These are phyloP conservation scores for Aspergillus sclerotialis DNA, from an alignment of 2,329 filamentous ascomycete species.

Conservation along the genomic window DNA sequence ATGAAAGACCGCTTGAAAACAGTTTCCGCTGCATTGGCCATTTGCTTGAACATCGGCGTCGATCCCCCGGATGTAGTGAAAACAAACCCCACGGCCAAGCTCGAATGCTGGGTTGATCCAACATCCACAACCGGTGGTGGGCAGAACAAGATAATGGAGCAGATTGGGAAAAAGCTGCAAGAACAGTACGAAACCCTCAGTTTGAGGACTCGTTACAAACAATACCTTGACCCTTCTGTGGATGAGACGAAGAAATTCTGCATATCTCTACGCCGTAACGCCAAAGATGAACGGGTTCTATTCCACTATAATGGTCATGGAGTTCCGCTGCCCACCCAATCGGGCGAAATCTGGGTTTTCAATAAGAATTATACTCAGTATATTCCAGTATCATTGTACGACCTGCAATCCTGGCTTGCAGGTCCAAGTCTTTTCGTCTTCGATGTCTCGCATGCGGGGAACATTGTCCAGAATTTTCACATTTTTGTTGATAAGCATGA, in stretches of 20 bases:
- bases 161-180: slow-evolving; percentile 93
- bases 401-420: slow-evolving; percentile 91
- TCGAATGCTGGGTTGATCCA: slow-evolving; percentile 96
- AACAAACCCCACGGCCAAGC: slow-evolving; percentile 83
- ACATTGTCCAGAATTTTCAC: slow-evolving; percentile 92
- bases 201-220: slow-evolving; percentile 93
- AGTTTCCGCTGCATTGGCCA: slow-evolving; percentile 85
- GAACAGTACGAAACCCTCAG: slow-evolving; percentile 93
- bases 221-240: slow-evolving; percentile 91
- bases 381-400: slow-evolving; percentile 91
- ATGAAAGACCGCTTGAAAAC: slow-evolving; percentile 97
- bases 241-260: slow-evolving; percentile 98
- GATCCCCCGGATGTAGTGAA: slow-evolving; percentile 96
- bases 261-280: slow-evolving; percentile 78
- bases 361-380: slow-evolving; percentile 99
- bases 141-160: slow-evolving; percentile 74
- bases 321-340: slow-evolving; percentile 88
- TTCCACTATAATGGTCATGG: slow-evolving; percentile 99
- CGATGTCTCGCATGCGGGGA: slow-evolving; percentile 93
- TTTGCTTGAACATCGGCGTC: slow-evolving; percentile 95
- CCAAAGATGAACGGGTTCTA: slow-evolving; percentile 92
- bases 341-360: slow-evolving; percentile 98
- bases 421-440: slow-evolving; percentile 95
- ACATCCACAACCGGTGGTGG: slow-evolving; percentile 68
- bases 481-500: slow-evolving; percentile 93